Evolutionary conservation across 2,329 filamentous ascomycete genomes (phyloP), one percentile per base, ranked within the genome.

Genomic region (Paraconiothyrium sp.): DNA sequence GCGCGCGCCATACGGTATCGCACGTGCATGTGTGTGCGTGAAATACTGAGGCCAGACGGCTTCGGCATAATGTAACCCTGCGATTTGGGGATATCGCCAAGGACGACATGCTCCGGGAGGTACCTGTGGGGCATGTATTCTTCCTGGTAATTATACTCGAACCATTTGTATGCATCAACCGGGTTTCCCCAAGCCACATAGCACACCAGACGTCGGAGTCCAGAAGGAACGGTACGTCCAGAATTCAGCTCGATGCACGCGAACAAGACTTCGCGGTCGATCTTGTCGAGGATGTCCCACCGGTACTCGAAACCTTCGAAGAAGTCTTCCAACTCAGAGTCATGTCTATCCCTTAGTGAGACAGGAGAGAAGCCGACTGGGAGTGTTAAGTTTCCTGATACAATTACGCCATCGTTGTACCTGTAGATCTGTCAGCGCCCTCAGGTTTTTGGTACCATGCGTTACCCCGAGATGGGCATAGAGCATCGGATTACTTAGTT

Each of bases 81-180:
- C 0, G 60, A 41, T 49, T 72, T 71, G 0, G 69, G 67, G 3
- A 72, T 43, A 6, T 72, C 59, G 3, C 57, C 47, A 1, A 74
- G 64, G 1, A 71, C 64, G 7, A 72, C 63, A 52, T 75, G 73
- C 61, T 74, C 73, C 1, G 72, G 68, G 0, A 74, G 57, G 55
- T 74, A 74, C 11, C 66, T 52, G 43, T 74, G 69, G 3, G 67
- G 60, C 35, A 74, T 41, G 52, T 66, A 69, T 3, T 67, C 66
- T 5, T 65, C 63, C 46, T 72, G 73, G 22, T 70, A 70, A n/a
- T 65, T 67, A 46, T 74, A 74, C 59, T 73, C 69, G 43, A 65
- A 75, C 61, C 67, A 74, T 57, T 75, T 74, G 64, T 71, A 75
- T 0, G 71, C 71, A 49, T 75, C 73, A 3, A 71, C 62, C 1